Evolutionary conservation across 495 filamentous ascomycete species (phyloP), one percentile per base, ranked within the genome.

Genomic region (Penicillium nucicola): DNA sequence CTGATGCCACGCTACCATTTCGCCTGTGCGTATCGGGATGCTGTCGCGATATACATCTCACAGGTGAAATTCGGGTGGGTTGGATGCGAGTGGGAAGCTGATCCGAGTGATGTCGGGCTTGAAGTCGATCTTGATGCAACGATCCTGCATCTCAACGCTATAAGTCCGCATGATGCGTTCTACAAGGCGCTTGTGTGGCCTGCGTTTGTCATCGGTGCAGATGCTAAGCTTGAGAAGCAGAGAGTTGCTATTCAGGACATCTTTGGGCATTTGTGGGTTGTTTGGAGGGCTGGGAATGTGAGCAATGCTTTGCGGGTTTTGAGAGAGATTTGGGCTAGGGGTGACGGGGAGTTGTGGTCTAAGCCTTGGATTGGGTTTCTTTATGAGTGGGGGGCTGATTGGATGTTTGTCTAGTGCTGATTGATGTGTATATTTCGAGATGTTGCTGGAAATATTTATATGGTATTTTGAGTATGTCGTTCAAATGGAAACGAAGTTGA

Each of bases 171-270:
- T 5, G 33, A 61, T 37, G 23, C 15, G 1, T 47, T 55, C 38
- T 55, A 53, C 39, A 57, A 51, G 18, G 36, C 42, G 12, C 28
- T 61, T 0, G 33, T 57, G 1, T 61, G 58, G 58, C 58, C 54
- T 22, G 41, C 50, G 12, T 61, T 61, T 42, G 53, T 57, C 1
- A 61, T 61, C 38, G 58, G 58, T 11, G 54, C 54, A 0, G 58
- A 61, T 30, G 42, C 54, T n/a, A 37, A 33, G 11, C 39, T 18
- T 5, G 7, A 34, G 33, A 11, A 41, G 1, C 58, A 57, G 22
- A 53, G 48, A 28, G n/a, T 17, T 4, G 22, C 33, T 1, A 49
- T 56, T 17, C n/a, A 25, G 25, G 17, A 45, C 7, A 19, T 45
- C 0, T 50, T 52, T 42, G 48, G 44, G n/a, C 43, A 47, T 10